Base-by-base conservation (phyloP, 2,329 filamentous ascomycete genomes). In the Hymenotorrendiella dingleyae region DNA sequence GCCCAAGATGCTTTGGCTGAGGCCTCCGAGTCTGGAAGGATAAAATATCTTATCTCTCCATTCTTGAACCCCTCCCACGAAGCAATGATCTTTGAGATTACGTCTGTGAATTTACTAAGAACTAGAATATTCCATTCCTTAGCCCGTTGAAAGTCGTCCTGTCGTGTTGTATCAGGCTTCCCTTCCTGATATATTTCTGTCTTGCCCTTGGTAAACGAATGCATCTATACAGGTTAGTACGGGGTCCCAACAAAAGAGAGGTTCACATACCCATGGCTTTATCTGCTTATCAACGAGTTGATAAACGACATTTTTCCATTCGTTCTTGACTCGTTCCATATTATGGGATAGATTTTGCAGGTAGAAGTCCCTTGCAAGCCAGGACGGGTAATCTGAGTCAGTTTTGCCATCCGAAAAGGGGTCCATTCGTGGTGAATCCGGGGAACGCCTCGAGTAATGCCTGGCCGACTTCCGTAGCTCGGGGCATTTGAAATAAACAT, bases 61-160 rank as follows among this genome's bases (percentile, higher is more conserved):
- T 43, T 24, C 9, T 47, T 41, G 36, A 52, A 40, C 2, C 24
- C 45, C 12, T 47, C 38, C 38, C 46, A 43, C 16, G 44, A 11
- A 14, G 28, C 28, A 5, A 49, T 40, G 7, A 36, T 49, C 17
- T 43, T 45, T 2, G 43, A 39, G 11, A 49, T 30, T 10, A 47
- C 21, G 12, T 45, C 21, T 6, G 32, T 36, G 23, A 49, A 47
- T 11, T 47, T 27, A 10, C 44, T 30, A 7, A 49, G 27, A 11
- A 36, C n/a, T 23, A 36, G 40, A 32, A 47, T 45, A 1, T 40
- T 47, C 41, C 40, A 49, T 36, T 40, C n/a, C n/a, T n/a, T n/a
- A n/a, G n/a, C n/a, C n/a, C n/a, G n/a, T n/a, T n/a, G 41, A 29
- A 47, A 49, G 8, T 41, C 41, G n/a, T 42, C 40, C 14, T 47